Evolutionary conservation across 2,329 filamentous ascomycete genomes (phyloP), one percentile per base, ranked within the genome.

Genomic region (Aspergillus sp.): DNA sequence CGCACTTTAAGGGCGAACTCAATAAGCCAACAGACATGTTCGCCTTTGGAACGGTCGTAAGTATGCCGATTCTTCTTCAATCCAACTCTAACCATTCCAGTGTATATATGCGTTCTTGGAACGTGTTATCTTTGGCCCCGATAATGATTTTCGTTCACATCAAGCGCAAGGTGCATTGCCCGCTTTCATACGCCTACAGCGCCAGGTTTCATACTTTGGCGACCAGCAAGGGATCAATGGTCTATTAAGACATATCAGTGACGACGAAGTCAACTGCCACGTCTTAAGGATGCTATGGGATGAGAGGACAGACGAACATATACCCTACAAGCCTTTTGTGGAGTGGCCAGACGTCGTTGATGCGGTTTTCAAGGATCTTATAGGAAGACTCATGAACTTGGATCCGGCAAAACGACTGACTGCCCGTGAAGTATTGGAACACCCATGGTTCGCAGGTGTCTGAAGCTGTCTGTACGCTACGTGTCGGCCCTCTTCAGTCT

Each of bases 181-280:
- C 44, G 44, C 54, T 25, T 58, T 72, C 43, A 68, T 72, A 52
- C 74, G 77, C 45, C 60, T 79, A 17, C 69, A 75, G 57, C 70
- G 72, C 32, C 76, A 78, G 56, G 68, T 78, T 16, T 79, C 76
- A 2, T 76, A 73, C 59, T 79, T 79, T 60, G 71, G 70, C 34
- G 71, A 78, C 49, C 63, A 63, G 58, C 62, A 76, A 3, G 70
- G 72, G 32, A 65, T 77, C 31, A 64, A 69, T 20, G 71, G 69
- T 14, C 66, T 78, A 2, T 64, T 71, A 49, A 65, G 46, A 54
- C 66, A 72, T 52, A 53, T 75, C 53, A 58, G 61, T 5, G 64
- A 73, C 45, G 60, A 69, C 21, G 64, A 70, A 54, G 13, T 58
- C 3, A 70, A 62, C 52, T 64, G 59, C 48, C 52, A 66, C 47